Evolutionary conservation across 2,329 filamentous ascomycete species (phyloP), one percentile per base, ranked within the genome.

Genomic region (Fusarium newnesense): DNA sequence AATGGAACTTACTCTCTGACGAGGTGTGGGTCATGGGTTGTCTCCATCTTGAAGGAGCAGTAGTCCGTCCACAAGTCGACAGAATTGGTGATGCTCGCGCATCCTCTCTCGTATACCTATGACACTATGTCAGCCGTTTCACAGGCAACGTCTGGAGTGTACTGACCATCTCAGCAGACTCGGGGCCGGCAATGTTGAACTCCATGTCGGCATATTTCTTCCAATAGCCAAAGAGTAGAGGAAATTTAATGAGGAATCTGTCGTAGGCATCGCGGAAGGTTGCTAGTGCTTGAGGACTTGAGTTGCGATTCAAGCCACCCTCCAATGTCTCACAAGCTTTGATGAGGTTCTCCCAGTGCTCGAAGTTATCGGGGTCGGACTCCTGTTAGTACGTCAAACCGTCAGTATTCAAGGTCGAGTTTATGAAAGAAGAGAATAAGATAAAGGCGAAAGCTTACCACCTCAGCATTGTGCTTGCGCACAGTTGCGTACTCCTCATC

Each of bases 121-220:
- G 24, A 16, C 40, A 32, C 36, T 36, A 21, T 30, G 69, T 79
- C 67, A 74, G 54, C 46, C 19, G 40, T 32, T 40, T 61, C 59
- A 34, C 42, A 37, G 18, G 32, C 39, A 53, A 42, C 19, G 43
- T 40, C 24, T 60, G 59, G 9, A 40, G 42, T 21, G n/a, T 39
- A 73, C 88, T 79, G 82, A 97, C 95, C 93, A 98, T 97, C 83
- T 98, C 96, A 60, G 96, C 96, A 47, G 96, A 96, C 85, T 99
- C 96, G 9, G 96, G 97, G 24, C 96, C 96, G 9, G 95, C 95
- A 74, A 99, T 97, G 57, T 95, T 95, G 84, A 99, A 99, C 80
- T 99, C 96, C 73, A 97, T 88, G 79, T 98, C 96, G 79, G 96
- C 96, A 87, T 98, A 99, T 82, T 98, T 98, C 86, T 98, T 98